Evolutionary conservation across 331 rosid species (phyloP), one percentile per base, ranked within the genome.

Genomic region (Saraca asoca): DNA sequence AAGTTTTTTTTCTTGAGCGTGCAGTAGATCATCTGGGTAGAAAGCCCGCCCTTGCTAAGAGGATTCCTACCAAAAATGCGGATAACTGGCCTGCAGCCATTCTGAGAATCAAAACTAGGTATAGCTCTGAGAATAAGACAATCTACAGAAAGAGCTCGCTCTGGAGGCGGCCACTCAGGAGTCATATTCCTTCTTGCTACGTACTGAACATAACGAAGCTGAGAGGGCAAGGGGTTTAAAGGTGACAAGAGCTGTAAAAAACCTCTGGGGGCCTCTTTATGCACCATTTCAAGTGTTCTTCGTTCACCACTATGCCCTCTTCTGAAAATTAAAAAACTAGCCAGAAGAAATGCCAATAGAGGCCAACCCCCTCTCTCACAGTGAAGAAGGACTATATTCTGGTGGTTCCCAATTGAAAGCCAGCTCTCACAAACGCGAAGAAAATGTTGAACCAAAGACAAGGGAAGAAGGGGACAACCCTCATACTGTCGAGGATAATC

Each of bases 291-390:
- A 12, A 91, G 97, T 7, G 89, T 88, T 80, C 68, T 82, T 3
- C 86, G 75, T 64, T 91, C 97, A 9, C 96, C 91, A 20, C 85
- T 82, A 55, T 91, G 94, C 67, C 81, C 51, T 68, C 76, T 88
- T 43, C 74, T 80, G 70, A 84, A 91, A 58, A 88, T 81, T 51
- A 91, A 69, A 66, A 91, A 81, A 37, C 88, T 76, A 5, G 96
- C 86, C 9, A 91, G 82, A 12, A 88, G 86, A 62, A 86, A 91
- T 7, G 97, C 95, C 57, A 91, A 78, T 49, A 88, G 88, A 31
- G 97, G 96, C 97, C 97, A 91, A 51, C 95, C 97, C 15, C 97
- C 97, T 63, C 97, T 85, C 70, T 91, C 97, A 48, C 97, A 88
- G 58, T 91, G 97, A 35, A 91, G 83, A 70, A 91, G 82, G 51